These are phyloP conservation scores for Platanthera guangdongensis DNA, from an alignment of 106 monocot genomes.

Conservation along the genomic window DNA sequence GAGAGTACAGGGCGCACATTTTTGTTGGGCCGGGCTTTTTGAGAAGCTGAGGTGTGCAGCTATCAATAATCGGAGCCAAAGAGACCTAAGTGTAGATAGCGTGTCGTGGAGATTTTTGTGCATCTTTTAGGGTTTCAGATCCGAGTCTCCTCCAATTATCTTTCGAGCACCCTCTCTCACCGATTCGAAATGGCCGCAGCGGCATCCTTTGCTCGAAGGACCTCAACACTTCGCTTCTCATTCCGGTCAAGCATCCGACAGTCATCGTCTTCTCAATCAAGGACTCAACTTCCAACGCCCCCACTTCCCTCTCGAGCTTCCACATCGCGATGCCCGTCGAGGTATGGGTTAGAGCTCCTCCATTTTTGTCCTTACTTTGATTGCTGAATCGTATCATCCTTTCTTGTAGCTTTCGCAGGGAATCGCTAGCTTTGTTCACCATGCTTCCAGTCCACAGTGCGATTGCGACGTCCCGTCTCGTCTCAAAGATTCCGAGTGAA, in stretches of 20 bases:
- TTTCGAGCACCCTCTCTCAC: no score
- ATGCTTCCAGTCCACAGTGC: constrained; percentile 15
- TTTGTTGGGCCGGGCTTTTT: no score
- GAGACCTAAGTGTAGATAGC: no score
- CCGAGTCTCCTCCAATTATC: no score
- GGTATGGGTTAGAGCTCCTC: neutral
- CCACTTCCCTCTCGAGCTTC: neutral
- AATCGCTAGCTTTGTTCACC: constrained; percentile 7
- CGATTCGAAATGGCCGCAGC: neutral
- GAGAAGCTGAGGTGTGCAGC: no score
- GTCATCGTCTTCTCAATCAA: neutral
- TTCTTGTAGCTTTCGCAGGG: constrained; percentile 11
- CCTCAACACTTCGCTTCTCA: neutral
- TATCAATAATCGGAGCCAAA: no score
- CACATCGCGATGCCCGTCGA: neutral
- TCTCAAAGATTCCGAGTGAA: constrained; percentile 10
- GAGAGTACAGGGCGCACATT: no score
- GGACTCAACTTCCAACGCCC: neutral
- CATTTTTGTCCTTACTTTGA: no score
- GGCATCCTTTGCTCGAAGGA: constrained; percentile 1
- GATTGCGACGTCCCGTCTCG: constrained; percentile 9
- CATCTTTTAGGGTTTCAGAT: no score
- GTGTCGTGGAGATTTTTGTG: no score
- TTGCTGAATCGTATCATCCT: neutral
- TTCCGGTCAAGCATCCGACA: neutral